Base-by-base conservation (phyloP, 2,329 filamentous ascomycete genomes). In the Colletotrichum sp. region DNA sequence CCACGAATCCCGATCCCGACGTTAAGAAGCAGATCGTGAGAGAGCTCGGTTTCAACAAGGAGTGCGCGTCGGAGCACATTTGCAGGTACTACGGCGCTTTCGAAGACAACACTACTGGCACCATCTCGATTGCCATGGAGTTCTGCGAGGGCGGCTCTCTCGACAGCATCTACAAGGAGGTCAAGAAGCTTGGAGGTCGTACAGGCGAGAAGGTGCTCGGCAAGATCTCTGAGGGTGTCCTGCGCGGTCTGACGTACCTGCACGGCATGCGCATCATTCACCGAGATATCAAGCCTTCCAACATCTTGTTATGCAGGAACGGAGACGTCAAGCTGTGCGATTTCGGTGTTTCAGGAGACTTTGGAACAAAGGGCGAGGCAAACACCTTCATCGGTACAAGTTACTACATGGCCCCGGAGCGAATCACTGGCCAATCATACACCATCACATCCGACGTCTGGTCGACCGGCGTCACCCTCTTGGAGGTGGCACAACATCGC, bases 351-450 rank as follows among this genome's bases (percentile, higher is more conserved):
- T 98, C 95, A 75, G 97, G 97, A 79, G 97, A 99, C 85, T 99
- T 99, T 83, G 98, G 97, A 79, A 99, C 97, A 66, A 99, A 99
- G 85, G 97, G 97, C 70, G 97, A 99, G 84, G 97, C 97, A 79
- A 98, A 99, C 84, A 99, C 97, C 0, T 99, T 99, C 82, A 99
- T 99, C 83, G 97, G 97, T 78, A 99, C 97, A 15, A 98, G 95
- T 77, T 99, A 99, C 84, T 99, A 99, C 88, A 99, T 99, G 97
- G 97, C 97, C 6, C 97, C 97, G 0, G 97, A 99, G 85, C 94
- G 97, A 68, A 99, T 99, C 84, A 98, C 97, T 2, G 97, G 97
- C 75, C 95, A 99, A 87, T 96, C 94, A 66, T 99, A 99, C 86
- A 99, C 96, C 77, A 99, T 99, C 85, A 99, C 96, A 3, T 98